phyloP scores from a whole-genome alignment of 306 rosid species.

The Dryas octopetala region DNA sequence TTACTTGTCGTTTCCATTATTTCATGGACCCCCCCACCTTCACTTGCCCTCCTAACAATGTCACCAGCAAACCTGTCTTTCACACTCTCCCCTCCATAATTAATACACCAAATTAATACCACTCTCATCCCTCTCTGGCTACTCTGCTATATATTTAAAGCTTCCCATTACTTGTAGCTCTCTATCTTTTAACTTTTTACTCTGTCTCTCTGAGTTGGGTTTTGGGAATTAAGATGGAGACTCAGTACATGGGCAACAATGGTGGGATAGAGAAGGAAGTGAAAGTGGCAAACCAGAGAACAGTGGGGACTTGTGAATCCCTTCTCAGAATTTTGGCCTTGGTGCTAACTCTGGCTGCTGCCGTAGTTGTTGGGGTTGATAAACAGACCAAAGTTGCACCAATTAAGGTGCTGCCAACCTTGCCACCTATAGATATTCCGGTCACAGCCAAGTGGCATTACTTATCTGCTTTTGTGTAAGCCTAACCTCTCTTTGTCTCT shows the following conservation, averaged over 20 bases:
- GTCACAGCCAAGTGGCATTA: slow-evolving; percentile 65
- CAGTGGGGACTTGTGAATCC: slow-evolving; percentile 25
- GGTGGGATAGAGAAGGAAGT: slow-evolving; percentile 28
- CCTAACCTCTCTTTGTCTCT: background rate
- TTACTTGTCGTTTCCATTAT: too few species aligned
- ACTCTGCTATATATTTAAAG: background rate
- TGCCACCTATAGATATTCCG: slow-evolving; percentile 55
- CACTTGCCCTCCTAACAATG: too few species aligned
- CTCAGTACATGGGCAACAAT: slow-evolving; percentile 1
- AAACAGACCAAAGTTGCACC: slow-evolving; percentile 55
- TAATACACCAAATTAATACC: too few species aligned
- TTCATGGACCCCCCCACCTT: too few species aligned
- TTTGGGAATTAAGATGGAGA: slow-evolving; percentile 29
- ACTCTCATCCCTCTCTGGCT: too few species aligned
- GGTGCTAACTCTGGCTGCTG: slow-evolving; percentile 43
- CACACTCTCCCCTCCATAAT: too few species aligned
- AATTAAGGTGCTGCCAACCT: slow-evolving; percentile 12
- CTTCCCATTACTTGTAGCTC: background rate
- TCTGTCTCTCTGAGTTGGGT: background rate
- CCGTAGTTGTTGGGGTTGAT: slow-evolving; percentile 46
- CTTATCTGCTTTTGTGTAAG: slow-evolving; percentile 70
- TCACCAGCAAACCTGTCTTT: too few species aligned
- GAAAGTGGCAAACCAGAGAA: slow-evolving; percentile 13
- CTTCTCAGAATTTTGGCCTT: slow-evolving; percentile 57
- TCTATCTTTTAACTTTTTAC: slow-evolving; percentile 8